Percentiles rank a stretch among this genome's conserved stretches.
phyloP scores from a whole-genome alignment of 2,329 filamentous ascomycete genomes.

The Diaporthe nobilis region DNA sequence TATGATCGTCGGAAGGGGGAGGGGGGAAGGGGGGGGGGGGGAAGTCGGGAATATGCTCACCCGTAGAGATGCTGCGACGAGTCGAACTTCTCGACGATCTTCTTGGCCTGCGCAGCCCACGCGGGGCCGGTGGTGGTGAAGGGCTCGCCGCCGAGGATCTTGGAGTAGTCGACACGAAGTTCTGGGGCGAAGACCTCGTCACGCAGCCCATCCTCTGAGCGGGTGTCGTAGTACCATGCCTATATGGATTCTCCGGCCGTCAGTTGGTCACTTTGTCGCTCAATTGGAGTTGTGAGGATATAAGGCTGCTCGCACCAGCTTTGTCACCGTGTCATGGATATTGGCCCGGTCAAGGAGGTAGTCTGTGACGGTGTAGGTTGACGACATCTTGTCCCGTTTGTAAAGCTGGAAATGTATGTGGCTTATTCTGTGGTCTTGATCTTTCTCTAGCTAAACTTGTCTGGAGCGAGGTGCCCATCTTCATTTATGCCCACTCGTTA shows the following conservation, averaged over 20 bases:
- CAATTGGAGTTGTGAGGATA: neutral
- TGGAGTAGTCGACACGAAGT: constrained; percentile 50
- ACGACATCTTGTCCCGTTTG: constrained; percentile 25
- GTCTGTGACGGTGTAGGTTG: constrained; percentile 39
- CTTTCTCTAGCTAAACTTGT: neutral
- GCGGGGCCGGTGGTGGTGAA: constrained; percentile 41
- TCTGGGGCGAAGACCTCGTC: constrained; percentile 49
- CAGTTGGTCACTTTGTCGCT: neutral
- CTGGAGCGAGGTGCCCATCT: neutral
- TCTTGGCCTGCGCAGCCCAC: constrained; percentile 44
- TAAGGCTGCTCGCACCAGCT: constrained; percentile 44
- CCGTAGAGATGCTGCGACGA: constrained; percentile 47
- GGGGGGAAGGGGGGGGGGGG: neutral
- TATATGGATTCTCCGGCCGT: constrained; percentile 21
- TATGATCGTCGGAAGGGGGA: neutral
- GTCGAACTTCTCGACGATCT: constrained; percentile 44
- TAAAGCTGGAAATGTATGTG: no score
- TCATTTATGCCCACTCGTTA: neutral
- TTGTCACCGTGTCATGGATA: constrained; percentile 49
- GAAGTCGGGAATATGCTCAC: constrained; percentile 34
- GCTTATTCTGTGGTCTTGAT: neutral
- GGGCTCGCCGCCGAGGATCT: constrained; percentile 48
- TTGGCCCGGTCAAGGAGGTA: constrained; percentile 53
- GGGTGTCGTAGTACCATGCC: constrained; percentile 49
- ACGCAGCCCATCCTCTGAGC: constrained; percentile 43